phyloP scores from a whole-genome alignment of 228 moss, liverwort and hornwort genomes.

The Sphagnum magellanicum region DNA sequence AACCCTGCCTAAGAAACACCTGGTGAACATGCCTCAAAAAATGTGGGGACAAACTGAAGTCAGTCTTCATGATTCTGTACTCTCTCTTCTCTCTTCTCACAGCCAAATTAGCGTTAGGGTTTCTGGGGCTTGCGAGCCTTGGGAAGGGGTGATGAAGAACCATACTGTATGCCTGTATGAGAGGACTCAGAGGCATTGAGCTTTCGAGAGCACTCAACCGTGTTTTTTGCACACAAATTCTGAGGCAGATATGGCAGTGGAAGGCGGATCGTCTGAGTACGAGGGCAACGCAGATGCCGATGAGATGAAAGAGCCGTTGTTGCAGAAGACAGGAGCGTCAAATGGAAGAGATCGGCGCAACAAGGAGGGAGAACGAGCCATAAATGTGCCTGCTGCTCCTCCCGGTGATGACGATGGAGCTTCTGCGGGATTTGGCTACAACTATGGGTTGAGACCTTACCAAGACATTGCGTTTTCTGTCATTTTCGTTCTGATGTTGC shows the following conservation, averaged over 20 bases:
- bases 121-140: no score
- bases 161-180: no score
- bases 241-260: conserved; percentile 24
- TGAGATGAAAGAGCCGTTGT: conserved; percentile 38
- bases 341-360: conserved; percentile 25
- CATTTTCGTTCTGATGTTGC: conserved; percentile 46
- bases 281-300: conserved; percentile 24
- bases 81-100: no score
- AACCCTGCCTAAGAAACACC: no score
- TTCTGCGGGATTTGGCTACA: conserved; percentile 54
- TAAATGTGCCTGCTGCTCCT: conserved; percentile 1
- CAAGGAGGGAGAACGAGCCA: conserved; percentile 34
- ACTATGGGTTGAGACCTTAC: conserved; percentile 54
- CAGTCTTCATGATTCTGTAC: no score
- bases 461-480: conserved; percentile 62
- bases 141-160: no score
- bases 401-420: conserved; percentile 34
- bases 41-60: no score
- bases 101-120: no score
- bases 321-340: conserved; percentile 47
- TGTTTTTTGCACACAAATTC: no score
- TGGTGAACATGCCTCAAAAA: no score
- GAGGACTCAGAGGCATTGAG: no score
- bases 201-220: no score
- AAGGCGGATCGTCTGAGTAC: conserved; percentile 25